A percentile compares a stretch with the other conserved stretches of the same genome.
These are phyloP conservation scores for Gossypium thurberi DNA, from an alignment of 345 rosid genomes.

Conservation along the genomic window DNA sequence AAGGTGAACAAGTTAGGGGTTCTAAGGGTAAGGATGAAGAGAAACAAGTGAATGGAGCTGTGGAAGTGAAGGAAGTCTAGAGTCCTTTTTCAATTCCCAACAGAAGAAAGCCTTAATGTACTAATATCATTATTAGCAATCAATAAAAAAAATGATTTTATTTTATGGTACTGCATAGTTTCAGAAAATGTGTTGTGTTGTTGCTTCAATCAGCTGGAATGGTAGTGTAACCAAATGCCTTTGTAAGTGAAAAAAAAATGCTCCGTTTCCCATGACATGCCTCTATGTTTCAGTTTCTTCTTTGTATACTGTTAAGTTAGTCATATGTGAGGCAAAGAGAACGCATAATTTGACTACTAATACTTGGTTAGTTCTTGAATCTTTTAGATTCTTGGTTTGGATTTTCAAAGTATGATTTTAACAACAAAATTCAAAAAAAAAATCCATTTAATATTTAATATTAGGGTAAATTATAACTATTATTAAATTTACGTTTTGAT, in stretches of 20 bases:
- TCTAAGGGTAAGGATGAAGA: slow-evolving; percentile 24
- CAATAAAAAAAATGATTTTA: background rate
- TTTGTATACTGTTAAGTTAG: background rate
- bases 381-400: background rate
- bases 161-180: background rate
- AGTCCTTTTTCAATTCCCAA: background rate
- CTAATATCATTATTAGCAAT: background rate
- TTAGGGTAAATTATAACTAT: no score
- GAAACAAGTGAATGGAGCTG: slow-evolving; percentile 21
- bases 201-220: background rate
- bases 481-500: no score
- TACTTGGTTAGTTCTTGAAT: background rate
- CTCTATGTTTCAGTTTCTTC: background rate
- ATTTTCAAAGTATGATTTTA: background rate
- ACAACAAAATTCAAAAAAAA: background rate
- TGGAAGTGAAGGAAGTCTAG: slow-evolving; percentile 32
- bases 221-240: background rate
- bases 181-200: no score
- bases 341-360: background rate
- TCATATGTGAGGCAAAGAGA: background rate
- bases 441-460: no score
- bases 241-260: background rate
- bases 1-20: slow-evolving; percentile 29
- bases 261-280: background rate
- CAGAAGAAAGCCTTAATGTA: background rate